These are phyloP conservation scores for Monosporascus cannonballus DNA, from an alignment of 2,329 filamentous ascomycete species.

Conservation along the genomic window DNA sequence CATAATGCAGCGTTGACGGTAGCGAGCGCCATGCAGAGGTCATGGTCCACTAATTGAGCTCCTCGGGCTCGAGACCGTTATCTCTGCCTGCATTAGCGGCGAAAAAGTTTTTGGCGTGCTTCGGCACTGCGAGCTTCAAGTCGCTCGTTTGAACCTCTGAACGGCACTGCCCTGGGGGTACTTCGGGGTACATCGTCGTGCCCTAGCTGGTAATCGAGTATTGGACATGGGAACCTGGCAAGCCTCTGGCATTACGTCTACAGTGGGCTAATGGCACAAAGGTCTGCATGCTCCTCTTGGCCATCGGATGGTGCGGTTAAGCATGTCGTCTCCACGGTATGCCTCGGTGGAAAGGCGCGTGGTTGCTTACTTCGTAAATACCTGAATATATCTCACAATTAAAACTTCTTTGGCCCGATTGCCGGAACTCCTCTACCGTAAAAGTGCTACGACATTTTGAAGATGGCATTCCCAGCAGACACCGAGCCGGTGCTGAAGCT, in stretches of 20 bases:
- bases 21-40: constrained; percentile 14
- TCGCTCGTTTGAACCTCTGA: not conserved
- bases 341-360: not conserved
- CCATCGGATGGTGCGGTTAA: not conserved
- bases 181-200: constrained; percentile 9
- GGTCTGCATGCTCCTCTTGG: not conserved
- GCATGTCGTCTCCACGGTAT: not conserved
- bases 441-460: constrained; percentile 7
- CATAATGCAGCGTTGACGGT: constrained; percentile 3
- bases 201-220: not conserved
- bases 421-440: not conserved
- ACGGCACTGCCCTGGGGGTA: not conserved
- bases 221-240: not conserved
- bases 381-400: constrained; percentile 5
- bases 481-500: constrained; percentile 39
- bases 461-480: constrained; percentile 16
- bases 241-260: not conserved
- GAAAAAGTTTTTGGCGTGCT: constrained; percentile 19
- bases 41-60: not conserved
- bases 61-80: constrained; percentile 17
- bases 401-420: constrained; percentile 1
- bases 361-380: not conserved
- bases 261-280: not conserved
- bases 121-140: not conserved
- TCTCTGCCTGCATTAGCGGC: constrained; percentile 16